Evolutionary conservation across 768 basidiomycete genomes (phyloP), one percentile per base, ranked within the genome.

Genomic region (Suillus subluteus): DNA sequence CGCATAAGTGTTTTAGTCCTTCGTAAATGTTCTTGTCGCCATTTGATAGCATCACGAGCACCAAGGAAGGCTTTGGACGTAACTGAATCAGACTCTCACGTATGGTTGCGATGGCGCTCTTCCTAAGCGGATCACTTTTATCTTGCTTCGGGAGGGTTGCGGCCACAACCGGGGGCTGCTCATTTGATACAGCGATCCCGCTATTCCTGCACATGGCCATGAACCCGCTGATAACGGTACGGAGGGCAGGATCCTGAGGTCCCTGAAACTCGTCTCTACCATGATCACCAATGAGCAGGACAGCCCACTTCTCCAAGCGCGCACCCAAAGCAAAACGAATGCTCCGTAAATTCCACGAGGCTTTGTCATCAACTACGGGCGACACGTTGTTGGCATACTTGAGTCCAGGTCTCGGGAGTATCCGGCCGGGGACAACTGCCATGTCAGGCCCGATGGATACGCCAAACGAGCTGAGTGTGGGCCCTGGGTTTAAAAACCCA

Each of bases 201-300:
- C 86, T 86, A 37, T 66, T 80, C 62, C 73, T 74, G 73, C 92
- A 94, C 87, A 89, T 92, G 2, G 75, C 67, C 41, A 79, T 76
- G 70, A 94, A 93, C 0, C 85, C 89, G 1, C 72, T 68, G 13
- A 92, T 75, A 2, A 80, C 78, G 4, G 66, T 54, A 44, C 65
- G 66, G 43, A 94, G 78, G n/a, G 82, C 81, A 2, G 85, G 85
- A 70, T 94, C 93, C 7, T 77, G 65, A 3, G 81, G 66, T 12
- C 81, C 83, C 1, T 52, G 41, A 69, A 94, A 94, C 71, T 94
- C 91, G 52, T 87, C 85, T n/a, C 85, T 32, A 62, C 82, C 82
- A 15, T 83, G 80, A 68, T 93, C 92, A 65, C 81, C 78, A 69
- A 95, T 86, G 52, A 92, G 78, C 16, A 95, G 78, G 13, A 93